Percentiles rank a stretch among this genome's conserved stretches.
Evolutionary conservation across 179 eudicot genomes (phyloP).

Genomic region (Gypsophila paniculata): DNA sequence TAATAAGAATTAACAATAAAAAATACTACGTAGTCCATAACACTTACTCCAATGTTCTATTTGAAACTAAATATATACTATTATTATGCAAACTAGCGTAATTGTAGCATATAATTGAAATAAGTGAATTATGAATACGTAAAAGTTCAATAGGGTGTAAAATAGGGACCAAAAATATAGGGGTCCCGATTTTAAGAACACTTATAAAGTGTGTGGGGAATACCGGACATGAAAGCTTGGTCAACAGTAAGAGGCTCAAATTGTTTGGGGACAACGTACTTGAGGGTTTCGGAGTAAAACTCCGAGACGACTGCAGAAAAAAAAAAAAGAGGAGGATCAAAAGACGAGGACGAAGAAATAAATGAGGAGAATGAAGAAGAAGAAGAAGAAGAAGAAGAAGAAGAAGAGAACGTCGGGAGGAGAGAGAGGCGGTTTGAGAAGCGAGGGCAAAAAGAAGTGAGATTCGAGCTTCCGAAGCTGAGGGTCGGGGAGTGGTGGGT

Average conservation of each 20-base stretch:
- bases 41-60: no score
- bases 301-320: constrained; percentile 53
- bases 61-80: no score
- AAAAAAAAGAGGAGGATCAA: neutral
- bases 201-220: no score
- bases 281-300: constrained; percentile 60
- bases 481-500: constrained; percentile 28
- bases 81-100: no score
- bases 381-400: neutral
- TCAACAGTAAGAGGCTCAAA: constrained; percentile 67
- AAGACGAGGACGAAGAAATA: constrained; percentile 9
- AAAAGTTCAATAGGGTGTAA: no score
- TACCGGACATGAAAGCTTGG: constrained; percentile 89
- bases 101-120: no score
- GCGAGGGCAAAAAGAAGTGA: constrained; percentile 86
- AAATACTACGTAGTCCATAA: no score
- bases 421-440: constrained; percentile 61
- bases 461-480: constrained; percentile 65
- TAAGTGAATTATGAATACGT: no score
- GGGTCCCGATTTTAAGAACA: no score
- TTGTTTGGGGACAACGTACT: constrained; percentile 60
- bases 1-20: no score
- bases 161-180: no score
- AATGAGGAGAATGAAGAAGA: neutral
- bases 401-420: constrained; percentile 65